phyloP scores from a whole-genome alignment of 2,329 filamentous ascomycete species.

The Akanthomyces muscarius region DNA sequence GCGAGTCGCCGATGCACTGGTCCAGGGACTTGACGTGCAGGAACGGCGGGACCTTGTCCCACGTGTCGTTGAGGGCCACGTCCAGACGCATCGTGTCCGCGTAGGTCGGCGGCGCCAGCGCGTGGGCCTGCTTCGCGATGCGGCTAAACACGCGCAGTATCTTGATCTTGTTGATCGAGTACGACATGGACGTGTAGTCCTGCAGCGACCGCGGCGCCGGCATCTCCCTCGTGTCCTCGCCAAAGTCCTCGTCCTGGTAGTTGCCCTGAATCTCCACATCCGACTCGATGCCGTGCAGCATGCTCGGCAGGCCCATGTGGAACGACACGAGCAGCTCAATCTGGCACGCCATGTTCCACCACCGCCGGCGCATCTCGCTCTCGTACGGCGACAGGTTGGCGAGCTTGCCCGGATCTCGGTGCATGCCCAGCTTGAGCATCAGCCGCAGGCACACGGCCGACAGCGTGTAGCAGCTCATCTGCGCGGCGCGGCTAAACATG shows the following conservation, averaged over 20 bases:
- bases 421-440: slow-evolving; percentile 56
- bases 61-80: slow-evolving; percentile 40
- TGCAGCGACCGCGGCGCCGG: slow-evolving; percentile 53
- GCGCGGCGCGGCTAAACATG: slow-evolving; percentile 45
- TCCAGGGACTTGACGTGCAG: slow-evolving; percentile 47
- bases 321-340: slow-evolving; percentile 63
- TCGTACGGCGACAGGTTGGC: slow-evolving; percentile 48
- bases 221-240: slow-evolving; percentile 49
- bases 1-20: slow-evolving; percentile 45
- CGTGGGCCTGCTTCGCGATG: slow-evolving; percentile 48
- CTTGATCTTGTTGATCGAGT: slow-evolving; percentile 48
- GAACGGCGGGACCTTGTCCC: slow-evolving; percentile 43
- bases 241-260: slow-evolving; percentile 62
- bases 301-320: slow-evolving; percentile 63
- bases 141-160: slow-evolving; percentile 47
- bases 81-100: slow-evolving; percentile 48
- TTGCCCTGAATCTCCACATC: slow-evolving; percentile 61
- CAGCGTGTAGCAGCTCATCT: slow-evolving; percentile 53
- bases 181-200: slow-evolving; percentile 57
- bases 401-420: slow-evolving; percentile 51
- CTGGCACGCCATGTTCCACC: slow-evolving; percentile 53
- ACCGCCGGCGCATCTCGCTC: slow-evolving; percentile 50
- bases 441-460: slow-evolving; percentile 48
- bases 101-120: slow-evolving; percentile 45
- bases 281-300: slow-evolving; percentile 60